These are phyloP conservation scores for Metarhizium sp. DNA, from an alignment of 2,329 filamentous ascomycete genomes.

Conservation along the genomic window DNA sequence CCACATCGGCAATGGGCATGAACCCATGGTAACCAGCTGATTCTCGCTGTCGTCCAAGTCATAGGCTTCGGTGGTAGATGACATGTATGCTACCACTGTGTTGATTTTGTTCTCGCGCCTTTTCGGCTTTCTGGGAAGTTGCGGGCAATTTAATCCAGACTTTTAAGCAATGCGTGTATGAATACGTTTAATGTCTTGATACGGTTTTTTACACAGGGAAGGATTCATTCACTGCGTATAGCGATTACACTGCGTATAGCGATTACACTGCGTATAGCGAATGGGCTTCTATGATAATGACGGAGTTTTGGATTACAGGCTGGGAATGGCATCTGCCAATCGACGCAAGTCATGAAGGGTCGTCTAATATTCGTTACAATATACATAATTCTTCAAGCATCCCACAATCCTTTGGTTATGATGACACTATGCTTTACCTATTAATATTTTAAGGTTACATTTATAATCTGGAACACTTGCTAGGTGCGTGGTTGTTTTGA, in stretches of 20 bases:
- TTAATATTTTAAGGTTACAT: too few species aligned
- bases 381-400: not conserved
- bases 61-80: not conserved
- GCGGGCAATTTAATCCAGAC: not conserved
- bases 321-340: not conserved
- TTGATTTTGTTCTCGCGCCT: not conserved
- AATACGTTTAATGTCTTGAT: not conserved
- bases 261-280: not conserved
- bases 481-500: not conserved
- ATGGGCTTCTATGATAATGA: not conserved
- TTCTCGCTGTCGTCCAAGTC: not conserved
- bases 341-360: not conserved
- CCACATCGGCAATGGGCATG: conserved; percentile 31
- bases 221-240: not conserved
- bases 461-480: not conserved
- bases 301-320: not conserved
- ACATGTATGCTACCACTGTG: not conserved
- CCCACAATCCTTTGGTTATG: not conserved
- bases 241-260: not conserved
- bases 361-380: not conserved
- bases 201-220: not conserved
- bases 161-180: not conserved
- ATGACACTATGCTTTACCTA: too few species aligned
- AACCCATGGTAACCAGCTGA: conserved; percentile 44
- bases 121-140: not conserved